These are phyloP conservation scores for Penicillium riverlandense DNA, from an alignment of 495 filamentous ascomycete genomes.

Conservation along the genomic window DNA sequence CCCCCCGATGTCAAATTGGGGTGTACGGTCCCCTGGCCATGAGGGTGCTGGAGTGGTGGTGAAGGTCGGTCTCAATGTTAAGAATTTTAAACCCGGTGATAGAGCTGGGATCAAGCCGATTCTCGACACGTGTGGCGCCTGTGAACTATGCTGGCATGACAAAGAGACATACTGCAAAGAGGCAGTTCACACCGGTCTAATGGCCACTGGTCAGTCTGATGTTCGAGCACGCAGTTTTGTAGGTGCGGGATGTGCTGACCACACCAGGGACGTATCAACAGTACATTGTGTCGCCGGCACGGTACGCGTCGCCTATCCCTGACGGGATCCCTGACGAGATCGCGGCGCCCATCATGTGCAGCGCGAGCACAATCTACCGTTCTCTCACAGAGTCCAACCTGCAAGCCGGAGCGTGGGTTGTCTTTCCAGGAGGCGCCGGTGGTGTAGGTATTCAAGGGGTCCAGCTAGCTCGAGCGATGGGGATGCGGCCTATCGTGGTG, in stretches of 20 bases:
- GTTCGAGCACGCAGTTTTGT: too few relatives aligned
- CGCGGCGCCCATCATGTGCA: slow-evolving; percentile 57
- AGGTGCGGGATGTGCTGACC: neutral
- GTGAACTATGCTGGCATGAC: slow-evolving; percentile 38
- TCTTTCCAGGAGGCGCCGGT: slow-evolving; percentile 46
- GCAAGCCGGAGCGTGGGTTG: slow-evolving; percentile 52
- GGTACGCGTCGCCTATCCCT: slow-evolving; percentile 60
- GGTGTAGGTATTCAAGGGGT: slow-evolving; percentile 57
- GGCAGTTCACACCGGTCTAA: slow-evolving; percentile 26
- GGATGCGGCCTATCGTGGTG: slow-evolving; percentile 45
- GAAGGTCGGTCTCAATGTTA: slow-evolving; percentile 43
- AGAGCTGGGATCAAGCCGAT: slow-evolving; percentile 53
- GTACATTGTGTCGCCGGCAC: slow-evolving; percentile 55
- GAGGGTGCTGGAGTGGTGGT: slow-evolving; percentile 52
- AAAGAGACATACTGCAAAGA: slow-evolving; percentile 37
- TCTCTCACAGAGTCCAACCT: slow-evolving; percentile 48
- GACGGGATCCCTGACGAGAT: slow-evolving; percentile 49
- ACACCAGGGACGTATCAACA: slow-evolving; percentile 56
- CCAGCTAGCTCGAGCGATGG: slow-evolving; percentile 53
- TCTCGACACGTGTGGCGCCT: slow-evolving; percentile 43
- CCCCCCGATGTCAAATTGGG: slow-evolving; percentile 41
- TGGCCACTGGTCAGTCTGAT: slow-evolving; percentile 21
- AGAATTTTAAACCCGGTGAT: slow-evolving; percentile 49
- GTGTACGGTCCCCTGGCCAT: slow-evolving; percentile 44
- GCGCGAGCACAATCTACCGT: slow-evolving; percentile 48